Conservation (phyloP, 129 eudicot species). For the Cynara cardunculus region DNA sequence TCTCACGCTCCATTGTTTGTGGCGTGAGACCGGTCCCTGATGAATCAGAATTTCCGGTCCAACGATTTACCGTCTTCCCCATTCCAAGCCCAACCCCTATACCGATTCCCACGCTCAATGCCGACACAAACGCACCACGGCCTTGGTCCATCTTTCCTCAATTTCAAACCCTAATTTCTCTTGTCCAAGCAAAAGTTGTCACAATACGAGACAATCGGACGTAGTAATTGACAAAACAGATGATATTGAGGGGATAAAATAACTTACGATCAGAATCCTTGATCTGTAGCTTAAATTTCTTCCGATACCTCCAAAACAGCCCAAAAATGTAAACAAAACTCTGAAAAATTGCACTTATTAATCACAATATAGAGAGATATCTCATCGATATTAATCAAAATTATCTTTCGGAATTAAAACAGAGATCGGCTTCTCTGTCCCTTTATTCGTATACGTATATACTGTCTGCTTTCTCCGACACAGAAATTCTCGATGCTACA, state of each 20-base stretch:
- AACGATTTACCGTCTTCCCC: slow-evolving; percentile 68
- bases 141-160: slow-evolving; percentile 59
- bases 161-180: slow-evolving; percentile 23
- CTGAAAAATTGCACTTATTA: neutral
- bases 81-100: slow-evolving; percentile 88
- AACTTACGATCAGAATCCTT: slow-evolving; percentile 18
- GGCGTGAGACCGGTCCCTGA: slow-evolving; percentile 40
- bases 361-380: neutral
- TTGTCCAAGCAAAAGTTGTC: neutral
- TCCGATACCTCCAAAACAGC: neutral
- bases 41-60: slow-evolving; percentile 39
- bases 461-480: slow-evolving; percentile 10
- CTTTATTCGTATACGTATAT: neutral
- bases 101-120: slow-evolving; percentile 87
- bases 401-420: neutral
- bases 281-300: neutral
- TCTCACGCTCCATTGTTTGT: slow-evolving; percentile 69
- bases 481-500: slow-evolving; percentile 5
- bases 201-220: neutral
- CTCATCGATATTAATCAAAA: neutral
- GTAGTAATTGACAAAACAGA: neutral
- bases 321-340: neutral
- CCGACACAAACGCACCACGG: slow-evolving; percentile 63
- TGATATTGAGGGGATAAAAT: neutral
- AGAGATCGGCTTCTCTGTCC: neutral